Conservation (phyloP, 225 moss, liverwort and hornwort species). For the Sphagnum tenellum region DNA sequence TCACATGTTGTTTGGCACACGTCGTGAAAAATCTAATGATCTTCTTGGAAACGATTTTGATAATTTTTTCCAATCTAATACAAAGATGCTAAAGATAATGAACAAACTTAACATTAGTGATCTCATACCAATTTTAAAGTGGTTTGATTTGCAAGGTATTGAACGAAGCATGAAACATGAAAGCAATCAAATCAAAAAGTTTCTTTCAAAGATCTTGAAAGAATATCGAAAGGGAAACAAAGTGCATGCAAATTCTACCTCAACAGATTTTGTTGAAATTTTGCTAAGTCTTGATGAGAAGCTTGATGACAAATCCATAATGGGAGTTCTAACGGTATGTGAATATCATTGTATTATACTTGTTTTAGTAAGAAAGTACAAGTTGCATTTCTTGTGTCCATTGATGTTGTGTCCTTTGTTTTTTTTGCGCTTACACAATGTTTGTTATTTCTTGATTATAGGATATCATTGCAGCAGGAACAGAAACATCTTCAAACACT, state of each 20-base stretch:
- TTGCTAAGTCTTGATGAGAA: neutral
- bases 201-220: neutral
- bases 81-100: no score
- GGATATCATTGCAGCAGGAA: conserved; percentile 23
- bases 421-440: neutral
- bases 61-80: neutral
- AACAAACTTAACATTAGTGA: no score
- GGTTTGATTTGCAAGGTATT: no score
- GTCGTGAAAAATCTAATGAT: no score
- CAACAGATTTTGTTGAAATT: conserved; percentile 2
- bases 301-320: no score
- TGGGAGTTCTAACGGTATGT: no score
- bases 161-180: neutral
- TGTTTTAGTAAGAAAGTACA: neutral
- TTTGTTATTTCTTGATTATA: conserved; percentile 1
- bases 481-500: conserved; percentile 18
- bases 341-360: neutral
- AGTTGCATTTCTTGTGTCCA: neutral
- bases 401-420: neutral
- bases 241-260: no score
- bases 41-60: neutral
- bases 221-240: neutral
- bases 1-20: no score
- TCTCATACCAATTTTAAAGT: no score
- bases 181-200: neutral